Evolutionary conservation across 176 grass and related monocot species (phyloP), one percentile per base, ranked within the genome.

Genomic region (Avena insularis): DNA sequence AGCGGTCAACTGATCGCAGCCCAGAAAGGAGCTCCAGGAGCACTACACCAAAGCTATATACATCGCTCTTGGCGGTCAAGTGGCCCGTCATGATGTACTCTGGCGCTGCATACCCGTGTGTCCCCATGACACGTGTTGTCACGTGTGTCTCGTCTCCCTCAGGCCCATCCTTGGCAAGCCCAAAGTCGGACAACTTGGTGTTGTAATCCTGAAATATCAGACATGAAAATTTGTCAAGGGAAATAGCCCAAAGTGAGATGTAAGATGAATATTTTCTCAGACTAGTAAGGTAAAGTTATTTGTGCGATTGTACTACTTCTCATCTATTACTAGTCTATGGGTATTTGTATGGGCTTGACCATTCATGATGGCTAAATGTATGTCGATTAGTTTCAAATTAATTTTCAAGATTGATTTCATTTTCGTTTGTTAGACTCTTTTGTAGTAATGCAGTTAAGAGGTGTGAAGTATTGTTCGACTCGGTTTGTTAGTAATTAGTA

Each of bases 61-160:
- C 95, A 14, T 97, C 95, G 5, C 95, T 94, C 82, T 92, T 97
- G 12, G 93, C 79, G 0, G 96, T 98, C 2, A 98, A 90, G 55
- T 98, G 96, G 0, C 95, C 95, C 0, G 96, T 98, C 86, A 95
- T 90, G 81, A 98, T 89, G 49, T 98, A 98, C 83, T 98, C 96
- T 0, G 96, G 96, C 0, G 96, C 96, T 0, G 96, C 93, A 12
- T 98, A 98, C 25, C 96, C 96, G 0, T 92, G 88, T 0, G 96
- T 98, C 4, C 96, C 96, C 96, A 98, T 98, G 53, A 98, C 91
- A 49, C 96, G 96, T 2, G 96, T 98, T 16, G 93, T 93, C 83
- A 98, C 91, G 0, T 95, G 93, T 9, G 93, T 98, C n/a, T 89
- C 86, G 29, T 98, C 96, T 0, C 91, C 96, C 53, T 98, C 76